phyloP scores from a whole-genome alignment of 305 asterid species.

The Fraxinus albicans region DNA sequence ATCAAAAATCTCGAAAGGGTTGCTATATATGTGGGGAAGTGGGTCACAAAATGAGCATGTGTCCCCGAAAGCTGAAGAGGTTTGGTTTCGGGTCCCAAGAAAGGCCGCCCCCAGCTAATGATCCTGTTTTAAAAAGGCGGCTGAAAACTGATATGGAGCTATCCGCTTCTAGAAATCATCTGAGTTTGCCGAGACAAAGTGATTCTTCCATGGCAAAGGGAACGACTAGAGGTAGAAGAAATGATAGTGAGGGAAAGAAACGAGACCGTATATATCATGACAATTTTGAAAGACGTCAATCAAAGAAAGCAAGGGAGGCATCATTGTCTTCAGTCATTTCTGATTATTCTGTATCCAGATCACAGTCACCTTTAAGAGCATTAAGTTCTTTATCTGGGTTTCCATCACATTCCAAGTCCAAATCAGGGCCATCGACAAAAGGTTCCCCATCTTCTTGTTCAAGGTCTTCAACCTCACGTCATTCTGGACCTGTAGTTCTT shows the following conservation, averaged over 20 bases:
- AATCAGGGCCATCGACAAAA: conserved; percentile 15
- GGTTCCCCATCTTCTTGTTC: conserved; percentile 13
- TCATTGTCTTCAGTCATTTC: conserved; percentile 31
- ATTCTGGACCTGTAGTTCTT: conserved; percentile 23
- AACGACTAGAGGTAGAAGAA: conserved; percentile 12
- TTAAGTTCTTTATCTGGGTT: conserved; percentile 14
- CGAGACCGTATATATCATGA: conserved; percentile 19
- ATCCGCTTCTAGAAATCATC: conserved; percentile 21
- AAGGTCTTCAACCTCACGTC: conserved; percentile 32
- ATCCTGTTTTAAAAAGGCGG: conserved; percentile 19
- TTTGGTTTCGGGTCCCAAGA: conserved; percentile 21
- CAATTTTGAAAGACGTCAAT: conserved; percentile 17
- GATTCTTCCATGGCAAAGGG: conserved; percentile 19
- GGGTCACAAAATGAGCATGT: conserved; percentile 34
- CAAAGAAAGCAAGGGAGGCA: conserved; percentile 28
- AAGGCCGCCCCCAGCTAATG: conserved; percentile 18
- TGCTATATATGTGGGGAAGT: conserved; percentile 37
- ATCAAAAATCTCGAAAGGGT: conserved; percentile 17
- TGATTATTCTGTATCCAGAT: conserved; percentile 31
- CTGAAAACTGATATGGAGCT: conserved; percentile 24
- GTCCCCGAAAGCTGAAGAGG: conserved; percentile 29
- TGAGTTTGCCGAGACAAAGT: conserved; percentile 15
- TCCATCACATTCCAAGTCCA: conserved; percentile 24
- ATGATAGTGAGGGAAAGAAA: conserved; percentile 19
- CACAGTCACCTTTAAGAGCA: conserved; percentile 29